Percentiles rank a stretch among this genome's conserved stretches.
phyloP scores from a whole-genome alignment of 2,329 filamentous ascomycete genomes.

The Epichloe scottii region DNA sequence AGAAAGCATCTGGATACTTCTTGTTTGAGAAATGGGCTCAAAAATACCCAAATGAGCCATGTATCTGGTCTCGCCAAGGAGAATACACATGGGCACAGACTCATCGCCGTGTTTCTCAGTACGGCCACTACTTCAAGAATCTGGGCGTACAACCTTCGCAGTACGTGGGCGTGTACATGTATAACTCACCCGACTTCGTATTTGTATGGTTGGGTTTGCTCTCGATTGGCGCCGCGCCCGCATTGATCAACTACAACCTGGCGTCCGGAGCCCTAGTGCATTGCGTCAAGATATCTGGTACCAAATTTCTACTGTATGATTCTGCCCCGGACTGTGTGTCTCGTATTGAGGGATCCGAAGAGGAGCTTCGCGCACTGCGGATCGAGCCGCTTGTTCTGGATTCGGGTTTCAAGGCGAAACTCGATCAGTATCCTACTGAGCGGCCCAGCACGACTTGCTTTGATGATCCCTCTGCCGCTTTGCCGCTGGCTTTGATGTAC shows the following conservation, averaged over 20 bases:
- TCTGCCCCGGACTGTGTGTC: slow-evolving; percentile 2
- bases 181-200: slow-evolving; percentile 5
- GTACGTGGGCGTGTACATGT: slow-evolving; percentile 6
- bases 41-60: neutral
- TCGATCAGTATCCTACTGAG: neutral
- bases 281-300: slow-evolving; percentile 4
- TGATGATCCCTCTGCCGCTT: neutral
- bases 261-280: slow-evolving; percentile 2
- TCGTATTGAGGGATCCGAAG: neutral
- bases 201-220: slow-evolving; percentile 6
- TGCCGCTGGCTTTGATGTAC: slow-evolving; percentile 2
- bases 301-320: slow-evolving; percentile 1
- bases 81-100: slow-evolving; percentile 5
- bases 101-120: slow-evolving; percentile 4
- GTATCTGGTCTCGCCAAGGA: slow-evolving; percentile 7
- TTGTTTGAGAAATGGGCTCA: slow-evolving; percentile 1
- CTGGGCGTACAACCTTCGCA: slow-evolving; percentile 1
- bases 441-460: slow-evolving; percentile 4
- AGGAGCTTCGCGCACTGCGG: neutral
- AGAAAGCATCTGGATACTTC: slow-evolving; percentile 5
- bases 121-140: slow-evolving; percentile 6
- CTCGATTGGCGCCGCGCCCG: slow-evolving; percentile 7
- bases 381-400: neutral
- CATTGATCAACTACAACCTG: slow-evolving; percentile 6
- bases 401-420: neutral